Conservation (phyloP, 164 flowering plant genomes). For the Akebia trifoliata region DNA sequence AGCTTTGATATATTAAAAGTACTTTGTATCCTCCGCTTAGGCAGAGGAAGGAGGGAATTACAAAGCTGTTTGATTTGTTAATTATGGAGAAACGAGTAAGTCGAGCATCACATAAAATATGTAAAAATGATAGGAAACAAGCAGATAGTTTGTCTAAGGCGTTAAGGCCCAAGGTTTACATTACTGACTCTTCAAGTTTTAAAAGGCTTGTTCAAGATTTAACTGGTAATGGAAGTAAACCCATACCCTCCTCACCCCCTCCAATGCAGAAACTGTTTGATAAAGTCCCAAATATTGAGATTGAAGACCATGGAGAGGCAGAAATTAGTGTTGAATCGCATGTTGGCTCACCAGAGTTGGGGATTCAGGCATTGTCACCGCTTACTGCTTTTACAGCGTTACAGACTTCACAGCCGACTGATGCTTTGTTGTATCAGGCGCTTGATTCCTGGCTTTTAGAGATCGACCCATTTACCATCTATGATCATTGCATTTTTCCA, state of each 20-base stretch:
- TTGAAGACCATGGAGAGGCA: conserved; percentile 10
- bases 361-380: conserved; percentile 3
- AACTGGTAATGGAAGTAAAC: conserved; percentile 39
- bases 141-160: conserved; percentile 33
- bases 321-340: conserved; percentile 12
- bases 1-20: conserved; percentile 10
- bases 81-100: conserved; percentile 32
- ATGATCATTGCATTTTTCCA: conserved; percentile 16
- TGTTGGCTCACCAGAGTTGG: conserved; percentile 14
- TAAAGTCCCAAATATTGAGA: conserved; percentile 12
- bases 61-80: conserved; percentile 10
- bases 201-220: conserved; percentile 62
- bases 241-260: conserved; percentile 5
- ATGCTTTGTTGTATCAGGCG: conserved; percentile 13
- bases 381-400: conserved; percentile 11
- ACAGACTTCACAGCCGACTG: conserved; percentile 15
- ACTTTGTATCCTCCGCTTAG: conserved; percentile 27
- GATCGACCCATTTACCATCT: conserved; percentile 13
- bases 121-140: conserved; percentile 27
- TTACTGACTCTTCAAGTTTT: conserved; percentile 51
- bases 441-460: conserved; percentile 30
- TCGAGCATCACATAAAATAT: conserved; percentile 24
- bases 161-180: conserved; percentile 53
- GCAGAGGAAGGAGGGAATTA: conserved; percentile 8
- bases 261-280: conserved; percentile 1